Evolutionary conservation across 2,329 filamentous ascomycete species (phyloP).

Genomic region (Pseudogymnoascus sp.): DNA sequence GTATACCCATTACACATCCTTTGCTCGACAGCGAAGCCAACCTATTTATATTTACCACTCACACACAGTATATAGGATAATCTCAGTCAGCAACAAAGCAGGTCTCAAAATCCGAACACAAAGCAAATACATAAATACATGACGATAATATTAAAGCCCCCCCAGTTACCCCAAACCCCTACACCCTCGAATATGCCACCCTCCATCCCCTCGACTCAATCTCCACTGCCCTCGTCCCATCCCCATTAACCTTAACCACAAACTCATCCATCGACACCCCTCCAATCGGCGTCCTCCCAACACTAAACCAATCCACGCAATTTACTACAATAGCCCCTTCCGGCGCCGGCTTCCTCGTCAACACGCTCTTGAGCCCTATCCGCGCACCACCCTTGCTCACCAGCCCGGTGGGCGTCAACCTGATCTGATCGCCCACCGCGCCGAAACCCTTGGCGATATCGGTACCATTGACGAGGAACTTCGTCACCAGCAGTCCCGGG

Average conservation of each 20-base stretch:
- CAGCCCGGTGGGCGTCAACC: constrained; percentile 17
- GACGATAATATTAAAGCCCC: not conserved
- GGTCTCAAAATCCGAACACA: not conserved
- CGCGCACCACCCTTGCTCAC: constrained; percentile 11
- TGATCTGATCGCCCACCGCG: constrained; percentile 7
- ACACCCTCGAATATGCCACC: not conserved
- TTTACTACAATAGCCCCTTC: constrained; percentile 16
- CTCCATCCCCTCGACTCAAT: not conserved
- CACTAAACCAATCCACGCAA: constrained; percentile 18
- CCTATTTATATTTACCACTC: too few species aligned
- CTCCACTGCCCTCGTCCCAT: constrained; percentile 17
- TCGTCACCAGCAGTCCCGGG: constrained; percentile 24
- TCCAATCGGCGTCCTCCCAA: constrained; percentile 23
- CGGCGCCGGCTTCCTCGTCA: constrained; percentile 10
- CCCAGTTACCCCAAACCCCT: not conserved
- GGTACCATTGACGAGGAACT: constrained; percentile 28
- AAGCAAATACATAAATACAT: not conserved
- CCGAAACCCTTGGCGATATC: constrained; percentile 20
- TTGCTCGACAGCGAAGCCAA: too few species aligned
- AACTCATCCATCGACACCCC: constrained; percentile 21
- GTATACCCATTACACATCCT: not conserved
- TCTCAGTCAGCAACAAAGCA: not conserved
- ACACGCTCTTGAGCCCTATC: constrained; percentile 15
- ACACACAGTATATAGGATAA: not conserved
- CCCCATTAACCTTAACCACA: constrained; percentile 24